A percentile compares a stretch with the other conserved stretches of the same genome.
Evolutionary conservation across 331 rosid genomes (phyloP).

Genomic region (Saraca asoca): DNA sequence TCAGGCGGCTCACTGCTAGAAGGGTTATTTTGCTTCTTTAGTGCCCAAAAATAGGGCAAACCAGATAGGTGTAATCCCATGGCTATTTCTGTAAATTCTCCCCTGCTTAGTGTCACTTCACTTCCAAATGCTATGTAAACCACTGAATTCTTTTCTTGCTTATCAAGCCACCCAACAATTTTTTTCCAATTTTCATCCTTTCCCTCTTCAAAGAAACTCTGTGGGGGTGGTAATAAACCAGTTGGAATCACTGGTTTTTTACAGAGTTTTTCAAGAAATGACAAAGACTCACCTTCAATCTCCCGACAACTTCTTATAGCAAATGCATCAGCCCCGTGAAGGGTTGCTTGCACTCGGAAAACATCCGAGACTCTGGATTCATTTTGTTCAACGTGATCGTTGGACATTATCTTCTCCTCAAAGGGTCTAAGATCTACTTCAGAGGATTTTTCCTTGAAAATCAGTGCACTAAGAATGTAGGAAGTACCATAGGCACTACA

Average conservation of each 20-base stretch:
- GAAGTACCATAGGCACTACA: too few species aligned
- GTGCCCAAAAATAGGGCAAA: slow-evolving; percentile 16
- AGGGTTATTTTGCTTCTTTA: background rate
- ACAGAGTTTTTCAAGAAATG: background rate
- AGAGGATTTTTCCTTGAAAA: too few species aligned
- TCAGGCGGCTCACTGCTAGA: background rate
- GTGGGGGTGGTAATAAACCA: background rate
- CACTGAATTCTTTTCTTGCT: slow-evolving; percentile 29
- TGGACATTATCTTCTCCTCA: background rate
- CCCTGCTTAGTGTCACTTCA: slow-evolving; percentile 19
- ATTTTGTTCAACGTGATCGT: background rate
- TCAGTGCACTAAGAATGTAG: background rate
- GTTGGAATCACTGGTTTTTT: background rate
- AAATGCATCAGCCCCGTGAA: background rate
- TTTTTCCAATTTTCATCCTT: background rate
- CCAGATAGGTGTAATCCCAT: slow-evolving; percentile 3
- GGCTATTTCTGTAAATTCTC: slow-evolving; percentile 1
- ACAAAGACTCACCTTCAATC: slow-evolving; percentile 10
- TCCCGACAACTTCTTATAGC: background rate
- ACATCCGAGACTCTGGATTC: background rate
- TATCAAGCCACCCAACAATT: slow-evolving; percentile 33
- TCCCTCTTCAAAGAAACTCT: too few species aligned
- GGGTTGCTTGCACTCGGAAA: background rate
- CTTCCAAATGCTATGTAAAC: slow-evolving; percentile 33
- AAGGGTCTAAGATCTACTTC: background rate